Evolutionary conservation across 2,329 filamentous ascomycete genomes (phyloP), one percentile per base, ranked within the genome.

Genomic region (Penicillium sp.): DNA sequence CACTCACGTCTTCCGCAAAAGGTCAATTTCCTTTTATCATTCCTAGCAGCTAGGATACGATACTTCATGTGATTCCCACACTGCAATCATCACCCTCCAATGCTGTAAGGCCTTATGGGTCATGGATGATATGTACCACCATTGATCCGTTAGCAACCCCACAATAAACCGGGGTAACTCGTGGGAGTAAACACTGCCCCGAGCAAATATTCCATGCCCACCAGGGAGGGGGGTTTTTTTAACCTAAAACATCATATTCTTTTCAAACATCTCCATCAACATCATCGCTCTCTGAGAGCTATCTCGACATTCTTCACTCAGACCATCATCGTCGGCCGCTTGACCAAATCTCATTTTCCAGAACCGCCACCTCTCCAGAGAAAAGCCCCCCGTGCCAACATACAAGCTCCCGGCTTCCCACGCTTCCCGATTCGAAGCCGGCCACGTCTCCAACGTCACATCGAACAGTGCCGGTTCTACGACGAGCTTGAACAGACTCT

Each of bases 251-350:
- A 11, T 36, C 43, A 43, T 44, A 7, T 39, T 32, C 28, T 25
- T 34, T 18, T 46, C 44, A 40, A 46, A 46, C 26, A 28, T 4
- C 9, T 40, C 37, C 44, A 46, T 46, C 29, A 46, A 33, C 18
- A 11, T 29, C 29, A 26, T 40, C 3, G 32, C 44, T 28, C 37
- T 46, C 9, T 12, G 12, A 26, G 37, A 33, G 4, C 40, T 37
- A 3, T 9, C 28, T 32, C 39, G 39, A n/a, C 44, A 46, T 24
- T 46, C 44, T 13, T 39, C 37, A 27, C 18, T 39, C 9, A 46
- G 24, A 1, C 39, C 29, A 18, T 11, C n/a, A 27, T 36, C 37
- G 11, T 34, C n/a, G 5, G 26, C 27, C 4, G 33, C n/a, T 11
- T 39, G 36, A 13, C 28, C 18, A 12, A 46, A 46, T 1, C 37